phyloP scores from a whole-genome alignment of 1,139 yeast genomes.

The Candida glucosophila region DNA sequence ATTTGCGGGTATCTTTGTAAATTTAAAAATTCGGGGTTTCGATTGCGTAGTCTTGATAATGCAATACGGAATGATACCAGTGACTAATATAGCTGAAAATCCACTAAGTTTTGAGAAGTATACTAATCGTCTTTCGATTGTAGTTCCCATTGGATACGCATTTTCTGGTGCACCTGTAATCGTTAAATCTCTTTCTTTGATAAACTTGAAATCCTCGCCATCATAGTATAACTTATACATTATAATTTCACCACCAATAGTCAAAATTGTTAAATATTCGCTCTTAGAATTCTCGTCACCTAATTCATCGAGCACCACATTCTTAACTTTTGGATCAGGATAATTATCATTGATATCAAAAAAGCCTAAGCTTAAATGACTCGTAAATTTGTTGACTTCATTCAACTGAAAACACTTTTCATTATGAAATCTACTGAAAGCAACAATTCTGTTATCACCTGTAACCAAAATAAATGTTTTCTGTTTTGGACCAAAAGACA shows the following conservation, averaged over 20 bases:
- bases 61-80: slow-evolving; percentile 69
- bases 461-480: slow-evolving; percentile 60
- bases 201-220: slow-evolving; percentile 40
- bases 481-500: slow-evolving; percentile 24
- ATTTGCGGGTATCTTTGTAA: slow-evolving; percentile 55
- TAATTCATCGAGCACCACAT: slow-evolving; percentile 53
- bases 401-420: slow-evolving; percentile 60
- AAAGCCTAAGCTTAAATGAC: slow-evolving; percentile 41
- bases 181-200: slow-evolving; percentile 38
- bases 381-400: slow-evolving; percentile 50
- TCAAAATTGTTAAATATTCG: slow-evolving; percentile 62
- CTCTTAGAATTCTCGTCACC: slow-evolving; percentile 49
- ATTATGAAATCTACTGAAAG: slow-evolving; percentile 55
- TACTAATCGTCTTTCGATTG: slow-evolving; percentile 60
- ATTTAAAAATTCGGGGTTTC: slow-evolving; percentile 58
- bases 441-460: slow-evolving; percentile 66
- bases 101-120: slow-evolving; percentile 54
- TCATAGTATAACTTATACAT: slow-evolving; percentile 54
- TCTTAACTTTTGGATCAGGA: slow-evolving; percentile 72
- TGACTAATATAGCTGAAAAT: slow-evolving; percentile 54
- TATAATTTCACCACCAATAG: slow-evolving; percentile 72
- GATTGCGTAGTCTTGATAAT: slow-evolving; percentile 59
- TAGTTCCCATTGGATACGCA: slow-evolving; percentile 61
- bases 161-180: slow-evolving; percentile 73
- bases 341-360: slow-evolving; percentile 53